phyloP scores from a whole-genome alignment of 2,329 filamentous ascomycete species.

The Verticillium nonalfalfae region DNA sequence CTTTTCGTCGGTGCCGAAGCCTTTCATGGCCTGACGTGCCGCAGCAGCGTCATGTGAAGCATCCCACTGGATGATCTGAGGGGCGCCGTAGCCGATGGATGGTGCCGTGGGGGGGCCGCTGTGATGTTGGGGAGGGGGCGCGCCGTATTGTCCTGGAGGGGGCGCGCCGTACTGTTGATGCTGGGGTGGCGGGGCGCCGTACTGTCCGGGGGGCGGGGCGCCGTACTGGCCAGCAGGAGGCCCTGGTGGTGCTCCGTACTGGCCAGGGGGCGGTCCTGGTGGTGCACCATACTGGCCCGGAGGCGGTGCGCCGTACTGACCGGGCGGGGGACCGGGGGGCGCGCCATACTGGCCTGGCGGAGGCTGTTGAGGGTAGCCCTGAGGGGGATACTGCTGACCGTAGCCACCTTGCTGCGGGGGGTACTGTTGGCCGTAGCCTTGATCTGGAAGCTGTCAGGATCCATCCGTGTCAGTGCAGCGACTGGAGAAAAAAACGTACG shows the following conservation, averaged over 20 bases:
- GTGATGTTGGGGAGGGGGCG: slow-evolving; percentile 28
- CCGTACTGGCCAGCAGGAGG: slow-evolving; percentile 26
- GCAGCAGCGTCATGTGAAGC: slow-evolving; percentile 62
- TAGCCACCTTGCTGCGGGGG: slow-evolving; percentile 21
- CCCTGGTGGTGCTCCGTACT: slow-evolving; percentile 22
- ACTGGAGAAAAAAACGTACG: background rate
- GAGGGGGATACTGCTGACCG: slow-evolving; percentile 18
- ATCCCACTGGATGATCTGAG: slow-evolving; percentile 64
- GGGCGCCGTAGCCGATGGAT: slow-evolving; percentile 68
- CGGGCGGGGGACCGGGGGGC: slow-evolving; percentile 9
- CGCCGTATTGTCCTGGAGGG: slow-evolving; percentile 24
- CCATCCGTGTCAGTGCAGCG: background rate
- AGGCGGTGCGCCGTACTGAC: slow-evolving; percentile 17
- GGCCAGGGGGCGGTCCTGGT: slow-evolving; percentile 16
- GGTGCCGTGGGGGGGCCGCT: slow-evolving; percentile 52
- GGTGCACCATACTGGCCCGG: slow-evolving; percentile 34
- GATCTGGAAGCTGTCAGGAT: slow-evolving; percentile 16
- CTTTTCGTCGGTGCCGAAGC: slow-evolving; percentile 84
- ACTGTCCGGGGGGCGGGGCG: slow-evolving; percentile 25
- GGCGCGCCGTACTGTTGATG: slow-evolving; percentile 20
- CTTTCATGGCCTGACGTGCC: slow-evolving; percentile 82
- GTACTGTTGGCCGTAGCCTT: slow-evolving; percentile 32
- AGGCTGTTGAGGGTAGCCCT: slow-evolving; percentile 26
- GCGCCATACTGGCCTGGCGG: slow-evolving; percentile 20
- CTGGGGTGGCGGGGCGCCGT: slow-evolving; percentile 26